Evolutionary conservation across 345 rosid genomes (phyloP).

Genomic region (Nephelium lappaceum): DNA sequence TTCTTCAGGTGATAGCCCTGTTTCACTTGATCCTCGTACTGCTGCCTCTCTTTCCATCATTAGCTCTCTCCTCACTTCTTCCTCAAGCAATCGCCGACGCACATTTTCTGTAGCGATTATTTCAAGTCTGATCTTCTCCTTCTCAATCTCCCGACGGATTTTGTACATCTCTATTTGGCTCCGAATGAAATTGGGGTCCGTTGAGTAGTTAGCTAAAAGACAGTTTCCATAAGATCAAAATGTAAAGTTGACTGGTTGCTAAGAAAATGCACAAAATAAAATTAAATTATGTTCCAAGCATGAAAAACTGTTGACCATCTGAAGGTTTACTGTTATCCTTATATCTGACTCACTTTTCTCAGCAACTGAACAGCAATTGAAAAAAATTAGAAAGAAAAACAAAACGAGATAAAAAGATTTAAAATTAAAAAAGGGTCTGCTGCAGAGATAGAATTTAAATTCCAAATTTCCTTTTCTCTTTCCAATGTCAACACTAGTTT

Average conservation of each 20-base stretch:
- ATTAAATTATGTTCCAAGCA: not conserved
- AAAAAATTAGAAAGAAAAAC: not conserved
- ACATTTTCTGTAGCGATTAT: conserved; percentile 37
- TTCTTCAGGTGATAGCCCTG: conserved; percentile 20
- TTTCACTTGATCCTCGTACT: conserved; percentile 6
- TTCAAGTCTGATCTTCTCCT: conserved; percentile 46
- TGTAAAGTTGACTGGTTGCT: not conserved
- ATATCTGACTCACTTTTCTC: not conserved
- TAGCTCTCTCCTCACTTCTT: conserved; percentile 52
- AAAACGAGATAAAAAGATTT: not conserved
- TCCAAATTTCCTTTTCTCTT: not conserved
- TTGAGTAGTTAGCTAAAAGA: not conserved
- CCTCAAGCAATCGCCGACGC: conserved; percentile 40
- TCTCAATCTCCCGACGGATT: conserved; percentile 38
- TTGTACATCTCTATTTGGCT: conserved; percentile 21
- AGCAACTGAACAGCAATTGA: not conserved
- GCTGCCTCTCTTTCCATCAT: conserved; percentile 46
- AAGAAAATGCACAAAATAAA: not conserved
- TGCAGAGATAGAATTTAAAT: not conserved
- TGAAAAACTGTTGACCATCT: not conserved
- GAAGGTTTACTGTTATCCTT: not conserved
- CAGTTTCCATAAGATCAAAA: not conserved
- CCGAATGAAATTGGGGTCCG: not conserved
- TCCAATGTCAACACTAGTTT: not conserved
- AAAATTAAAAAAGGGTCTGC: not conserved